These are phyloP conservation scores for Malassezia japonica DNA, from an alignment of 1,284 basidiomycete species.

Conservation along the genomic window DNA sequence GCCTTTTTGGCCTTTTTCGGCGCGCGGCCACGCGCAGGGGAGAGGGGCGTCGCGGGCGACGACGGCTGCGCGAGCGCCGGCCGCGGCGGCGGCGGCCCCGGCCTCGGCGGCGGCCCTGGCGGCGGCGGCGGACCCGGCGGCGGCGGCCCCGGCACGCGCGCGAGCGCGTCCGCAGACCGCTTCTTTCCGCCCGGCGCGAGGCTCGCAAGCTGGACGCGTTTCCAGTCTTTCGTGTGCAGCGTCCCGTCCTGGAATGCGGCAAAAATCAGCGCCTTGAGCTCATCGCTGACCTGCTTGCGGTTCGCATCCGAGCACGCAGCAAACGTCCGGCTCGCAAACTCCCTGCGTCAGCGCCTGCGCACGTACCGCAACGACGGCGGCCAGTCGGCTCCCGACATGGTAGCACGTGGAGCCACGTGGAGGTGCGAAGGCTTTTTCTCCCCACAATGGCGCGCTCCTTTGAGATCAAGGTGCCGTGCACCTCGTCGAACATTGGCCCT, in stretches of 20 bases:
- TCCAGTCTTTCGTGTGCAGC: conserved; percentile 81
- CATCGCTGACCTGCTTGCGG: conserved; percentile 48
- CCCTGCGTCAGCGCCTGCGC: conserved; percentile 12
- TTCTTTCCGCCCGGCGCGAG: conserved; percentile 11
- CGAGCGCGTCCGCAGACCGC: conserved; percentile 5
- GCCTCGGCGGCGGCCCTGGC: conserved; percentile 11
- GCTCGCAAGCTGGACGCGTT: conserved; percentile 51
- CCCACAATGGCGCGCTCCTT: conserved; percentile 34
- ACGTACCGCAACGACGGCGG: conserved; percentile 14
- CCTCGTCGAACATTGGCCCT: conserved; percentile 95
- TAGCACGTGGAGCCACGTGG: conserved; percentile 3
- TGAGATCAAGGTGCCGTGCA: conserved; percentile 77
- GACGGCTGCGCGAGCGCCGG: neutral
- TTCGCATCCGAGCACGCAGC: conserved; percentile 48
- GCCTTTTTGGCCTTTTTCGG: conserved; percentile 52
- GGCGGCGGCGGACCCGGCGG: neutral
- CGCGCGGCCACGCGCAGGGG: conserved; percentile 17
- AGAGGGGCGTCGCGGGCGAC: neutral
- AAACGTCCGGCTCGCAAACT: conserved; percentile 41
- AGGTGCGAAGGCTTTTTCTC: neutral
- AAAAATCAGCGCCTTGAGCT: conserved; percentile 50
- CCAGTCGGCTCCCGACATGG: conserved; percentile 15
- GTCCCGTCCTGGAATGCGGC: conserved; percentile 55
- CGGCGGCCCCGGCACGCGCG: neutral
- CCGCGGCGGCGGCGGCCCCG: conserved; percentile 2